Percentiles rank a stretch among this genome's conserved stretches.
Conservation (phyloP, 148 eudicot species). For the Cornus controversa region DNA sequence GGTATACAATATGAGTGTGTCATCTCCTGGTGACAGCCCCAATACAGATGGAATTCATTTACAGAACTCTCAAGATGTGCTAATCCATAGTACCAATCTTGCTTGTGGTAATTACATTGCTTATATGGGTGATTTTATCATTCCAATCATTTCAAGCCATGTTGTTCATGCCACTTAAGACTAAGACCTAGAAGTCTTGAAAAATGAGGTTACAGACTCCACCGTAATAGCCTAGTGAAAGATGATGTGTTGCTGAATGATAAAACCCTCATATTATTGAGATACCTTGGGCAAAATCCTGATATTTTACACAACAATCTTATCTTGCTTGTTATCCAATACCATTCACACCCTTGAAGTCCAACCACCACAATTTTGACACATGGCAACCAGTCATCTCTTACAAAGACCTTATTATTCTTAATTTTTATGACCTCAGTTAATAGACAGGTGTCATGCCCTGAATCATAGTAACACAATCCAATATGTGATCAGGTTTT, state of each 20-base stretch:
- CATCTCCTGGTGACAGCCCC: conserved; percentile 94
- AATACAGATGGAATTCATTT: conserved; percentile 97
- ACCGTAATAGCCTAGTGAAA: background rate
- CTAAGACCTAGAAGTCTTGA: background rate
- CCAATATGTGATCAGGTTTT: conserved; percentile 3
- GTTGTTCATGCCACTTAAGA: background rate
- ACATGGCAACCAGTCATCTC: conserved; percentile 15
- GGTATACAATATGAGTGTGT: conserved; percentile 52
- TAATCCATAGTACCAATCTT: conserved; percentile 65
- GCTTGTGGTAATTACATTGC: conserved; percentile 65
- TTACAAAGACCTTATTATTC: conserved; percentile 10
- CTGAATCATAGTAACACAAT: background rate
- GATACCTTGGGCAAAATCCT: background rate
- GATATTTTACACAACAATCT: conserved; percentile 11
- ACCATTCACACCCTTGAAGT: conserved; percentile 3
- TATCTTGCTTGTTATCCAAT: conserved; percentile 1
- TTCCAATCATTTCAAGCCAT: background rate
- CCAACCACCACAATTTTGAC: conserved; percentile 13
- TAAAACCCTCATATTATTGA: background rate
- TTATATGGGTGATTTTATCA: background rate
- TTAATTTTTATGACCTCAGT: background rate
- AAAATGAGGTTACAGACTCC: background rate
- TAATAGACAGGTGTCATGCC: background rate
- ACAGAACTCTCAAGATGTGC: conserved; percentile 75
- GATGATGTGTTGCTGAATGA: background rate